Evolutionary conservation across 257 asterid species (phyloP), one percentile per base, ranked within the genome.

Genomic region (Lithospermum erythrorhizon): DNA sequence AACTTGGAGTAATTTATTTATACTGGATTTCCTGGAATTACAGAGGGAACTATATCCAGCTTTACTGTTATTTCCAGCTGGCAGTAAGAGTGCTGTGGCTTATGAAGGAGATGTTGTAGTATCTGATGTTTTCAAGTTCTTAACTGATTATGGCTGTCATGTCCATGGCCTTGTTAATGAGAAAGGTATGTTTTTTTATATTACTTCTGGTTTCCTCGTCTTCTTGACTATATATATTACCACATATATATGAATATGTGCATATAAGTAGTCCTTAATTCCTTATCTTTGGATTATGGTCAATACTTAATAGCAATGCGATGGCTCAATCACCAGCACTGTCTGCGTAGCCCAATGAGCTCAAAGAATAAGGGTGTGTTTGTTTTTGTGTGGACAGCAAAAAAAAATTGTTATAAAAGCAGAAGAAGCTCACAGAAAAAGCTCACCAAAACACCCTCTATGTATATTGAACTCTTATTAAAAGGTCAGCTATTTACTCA

Each of bases 21-120:
- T 45, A 35, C 73, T 69, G 25, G 24, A 59, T 64, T 59, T 48
- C 45, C 29, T 59, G 32, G 64, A 49, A 69, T 61, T 76, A 85
- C 96, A 90, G 96, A 81, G 86, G 79, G 95, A 90, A 69, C 75
- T 85, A 53, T 85, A 87, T 82, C 96, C 98, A 63, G 82, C 76
- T 61, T 69, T 90, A 74, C 70, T 90, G 67, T 64, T 90, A 78
- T 85, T 87, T 73, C 98, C 96, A 10, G 87, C 91, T 21, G 83
- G 71, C 67, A 74, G 70, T 72, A 85, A 87, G 78, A 73, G 78
- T 64, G 64, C 86, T 0, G 68, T 87, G 62, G 41, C 66, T 41
- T 90, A 82, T 61, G 86, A 79, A 76, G 98, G 98, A 72, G 89
- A 85, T 70, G 71, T 79, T 58, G 61, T 80, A 52, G 95, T 90